phyloP scores from a whole-genome alignment of 2,329 filamentous ascomycete genomes.

The Gliomastix tumulicola region DNA sequence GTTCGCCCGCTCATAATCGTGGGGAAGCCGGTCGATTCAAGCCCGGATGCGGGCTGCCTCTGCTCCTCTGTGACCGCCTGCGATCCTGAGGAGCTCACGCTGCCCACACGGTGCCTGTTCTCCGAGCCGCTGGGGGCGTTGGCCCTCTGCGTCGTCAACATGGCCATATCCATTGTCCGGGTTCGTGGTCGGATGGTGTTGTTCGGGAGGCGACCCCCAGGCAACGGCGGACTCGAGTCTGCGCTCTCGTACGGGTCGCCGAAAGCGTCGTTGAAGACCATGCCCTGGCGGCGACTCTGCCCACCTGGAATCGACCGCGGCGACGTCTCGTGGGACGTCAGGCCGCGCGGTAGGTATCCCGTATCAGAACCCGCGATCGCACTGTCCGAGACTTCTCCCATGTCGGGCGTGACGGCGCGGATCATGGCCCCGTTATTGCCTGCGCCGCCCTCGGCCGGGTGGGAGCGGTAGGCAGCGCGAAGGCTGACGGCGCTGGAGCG shows the following conservation, averaged over 20 bases:
- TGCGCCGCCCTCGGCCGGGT: constrained; percentile 19
- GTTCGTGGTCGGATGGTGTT: constrained; percentile 43
- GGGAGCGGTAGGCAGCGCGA: constrained; percentile 23
- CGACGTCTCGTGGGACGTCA: constrained; percentile 21
- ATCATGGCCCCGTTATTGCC: constrained; percentile 30
- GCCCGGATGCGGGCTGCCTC: constrained; percentile 27
- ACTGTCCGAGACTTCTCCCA: constrained; percentile 20
- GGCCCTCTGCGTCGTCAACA: constrained; percentile 34
- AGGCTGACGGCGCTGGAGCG: constrained; percentile 25
- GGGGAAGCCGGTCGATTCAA: constrained; percentile 35
- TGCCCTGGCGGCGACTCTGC: constrained; percentile 45
- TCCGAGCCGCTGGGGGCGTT: constrained; percentile 31
- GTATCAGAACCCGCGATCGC: constrained; percentile 9
- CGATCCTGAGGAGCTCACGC: constrained; percentile 57
- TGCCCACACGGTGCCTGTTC: constrained; percentile 60
- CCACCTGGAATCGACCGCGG: constrained; percentile 21
- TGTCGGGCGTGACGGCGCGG: constrained; percentile 62
- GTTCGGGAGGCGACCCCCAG: constrained; percentile 14
- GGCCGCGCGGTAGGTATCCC: constrained; percentile 13
- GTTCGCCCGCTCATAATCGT: constrained; percentile 26
- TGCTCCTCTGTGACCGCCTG: constrained; percentile 45
- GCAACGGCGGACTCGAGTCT: constrained; percentile 26
- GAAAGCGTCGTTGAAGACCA: constrained; percentile 53
- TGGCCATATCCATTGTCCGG: constrained; percentile 49
- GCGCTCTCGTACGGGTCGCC: constrained; percentile 41